Evolutionary conservation across 805 yeast species (phyloP).

Genomic region (Cyberlindnera veronae): DNA sequence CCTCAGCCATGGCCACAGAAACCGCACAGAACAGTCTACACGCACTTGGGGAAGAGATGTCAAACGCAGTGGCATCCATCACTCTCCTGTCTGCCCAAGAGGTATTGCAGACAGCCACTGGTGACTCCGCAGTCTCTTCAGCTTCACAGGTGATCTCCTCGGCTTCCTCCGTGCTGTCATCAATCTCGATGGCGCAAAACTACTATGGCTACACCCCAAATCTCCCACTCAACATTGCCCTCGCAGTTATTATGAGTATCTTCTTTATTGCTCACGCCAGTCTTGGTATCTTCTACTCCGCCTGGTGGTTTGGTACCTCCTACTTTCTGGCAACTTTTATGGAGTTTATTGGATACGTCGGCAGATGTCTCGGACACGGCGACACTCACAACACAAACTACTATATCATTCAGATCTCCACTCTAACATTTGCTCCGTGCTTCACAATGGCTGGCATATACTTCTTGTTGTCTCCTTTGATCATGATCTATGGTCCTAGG

Average conservation of each 20-base stretch:
- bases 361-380: conserved; percentile 46
- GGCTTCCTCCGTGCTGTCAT: neutral
- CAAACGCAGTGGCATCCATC: neutral
- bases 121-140: neutral
- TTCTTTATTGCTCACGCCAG: conserved; percentile 39
- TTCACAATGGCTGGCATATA: conserved; percentile 84
- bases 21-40: neutral
- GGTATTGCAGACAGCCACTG: neutral
- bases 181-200: neutral
- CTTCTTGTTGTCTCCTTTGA: conserved; percentile 61
- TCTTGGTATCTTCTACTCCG: conserved; percentile 43
- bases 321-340: conserved; percentile 53
- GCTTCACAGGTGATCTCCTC: neutral
- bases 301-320: conserved; percentile 66
- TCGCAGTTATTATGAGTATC: conserved; percentile 38
- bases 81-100: neutral
- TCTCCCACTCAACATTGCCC: neutral
- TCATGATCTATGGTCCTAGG: conserved; percentile 55
- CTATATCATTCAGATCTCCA: conserved; percentile 61
- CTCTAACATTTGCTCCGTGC: conserved; percentile 77
- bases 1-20: neutral
- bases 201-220: neutral
- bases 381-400: conserved; percentile 26
- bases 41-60: neutral
- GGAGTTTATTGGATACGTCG: conserved; percentile 68